Evolutionary conservation across 2,329 filamentous ascomycete genomes (phyloP).

Genomic region (Pestalotiopsis sp.): DNA sequence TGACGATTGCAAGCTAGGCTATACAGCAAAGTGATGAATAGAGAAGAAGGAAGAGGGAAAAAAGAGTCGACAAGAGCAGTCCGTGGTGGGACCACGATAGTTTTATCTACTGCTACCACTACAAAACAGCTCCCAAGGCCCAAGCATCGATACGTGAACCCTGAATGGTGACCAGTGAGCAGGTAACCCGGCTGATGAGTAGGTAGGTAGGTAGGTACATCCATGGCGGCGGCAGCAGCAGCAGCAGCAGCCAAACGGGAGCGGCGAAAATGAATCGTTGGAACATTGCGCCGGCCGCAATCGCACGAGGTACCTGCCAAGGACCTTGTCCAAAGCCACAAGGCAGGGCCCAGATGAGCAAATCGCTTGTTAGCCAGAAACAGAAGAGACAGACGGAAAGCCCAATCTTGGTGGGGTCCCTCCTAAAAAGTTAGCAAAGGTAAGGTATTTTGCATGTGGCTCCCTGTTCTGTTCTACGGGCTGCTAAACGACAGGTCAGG

Average conservation of each 20-base stretch:
- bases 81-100: constrained; percentile 10
- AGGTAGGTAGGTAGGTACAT: neutral
- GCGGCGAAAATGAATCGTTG: constrained; percentile 4
- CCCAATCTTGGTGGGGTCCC: constrained; percentile 6
- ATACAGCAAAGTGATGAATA: neutral
- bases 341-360: neutral
- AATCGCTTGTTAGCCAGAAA: neutral
- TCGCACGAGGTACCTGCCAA: constrained; percentile 2
- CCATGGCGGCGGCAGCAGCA: neutral
- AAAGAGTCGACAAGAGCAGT: neutral
- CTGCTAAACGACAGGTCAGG: neutral
- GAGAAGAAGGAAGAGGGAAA: neutral
- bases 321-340: neutral
- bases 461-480: neutral
- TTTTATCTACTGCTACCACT: constrained; percentile 9
- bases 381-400: neutral
- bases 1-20: neutral
- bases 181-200: neutral
- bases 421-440: neutral
- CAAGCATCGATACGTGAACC: constrained; percentile 7
- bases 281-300: neutral
- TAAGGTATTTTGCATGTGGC: neutral
- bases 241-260: neutral
- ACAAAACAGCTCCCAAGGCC: neutral
- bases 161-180: constrained; percentile 9